Evolutionary conservation across 805 yeast genomes (phyloP).

Genomic region (Tetrapisispora phaffii): DNA sequence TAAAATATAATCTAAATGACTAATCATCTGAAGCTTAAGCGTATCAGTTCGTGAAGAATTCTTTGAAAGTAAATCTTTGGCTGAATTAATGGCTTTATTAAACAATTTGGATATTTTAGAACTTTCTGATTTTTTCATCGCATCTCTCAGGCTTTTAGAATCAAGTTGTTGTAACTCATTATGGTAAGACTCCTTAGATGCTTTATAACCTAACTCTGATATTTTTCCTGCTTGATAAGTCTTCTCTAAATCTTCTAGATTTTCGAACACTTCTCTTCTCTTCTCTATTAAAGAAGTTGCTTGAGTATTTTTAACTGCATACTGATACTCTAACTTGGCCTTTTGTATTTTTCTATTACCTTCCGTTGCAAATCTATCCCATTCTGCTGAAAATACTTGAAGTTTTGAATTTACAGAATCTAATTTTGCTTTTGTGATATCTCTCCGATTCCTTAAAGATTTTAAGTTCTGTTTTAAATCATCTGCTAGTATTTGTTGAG

Average conservation of each 20-base stretch:
- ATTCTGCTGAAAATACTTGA: slow-evolving; percentile 2
- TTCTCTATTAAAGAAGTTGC: slow-evolving; percentile 8
- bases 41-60: slow-evolving; percentile 14
- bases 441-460: slow-evolving; percentile 9
- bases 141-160: not conserved
- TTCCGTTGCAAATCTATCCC: slow-evolving; percentile 9
- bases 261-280: slow-evolving; percentile 13
- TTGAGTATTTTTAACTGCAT: slow-evolving; percentile 11
- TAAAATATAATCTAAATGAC: slow-evolving; percentile 12
- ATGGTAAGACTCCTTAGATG: slow-evolving; percentile 8
- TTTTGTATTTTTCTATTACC: slow-evolving; percentile 12
- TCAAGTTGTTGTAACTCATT: slow-evolving; percentile 3
- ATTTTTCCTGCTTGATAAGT: slow-evolving; percentile 11
- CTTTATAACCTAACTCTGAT: slow-evolving; percentile 5
- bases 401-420: slow-evolving; percentile 11
- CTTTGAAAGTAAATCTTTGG: slow-evolving; percentile 11
- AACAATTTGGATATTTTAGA: slow-evolving; percentile 4
- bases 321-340: slow-evolving; percentile 12
- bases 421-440: slow-evolving; percentile 14
- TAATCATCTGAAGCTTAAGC: slow-evolving; percentile 10
- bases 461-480: slow-evolving; percentile 9
- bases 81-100: slow-evolving; percentile 15
- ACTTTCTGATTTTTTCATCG: not conserved
- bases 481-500: slow-evolving; percentile 12
- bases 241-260: slow-evolving; percentile 10